Evolutionary conservation across 139 green algal genomes (phyloP), one percentile per base, ranked within the genome.

Genomic region (Chlamydomonas applanata): DNA sequence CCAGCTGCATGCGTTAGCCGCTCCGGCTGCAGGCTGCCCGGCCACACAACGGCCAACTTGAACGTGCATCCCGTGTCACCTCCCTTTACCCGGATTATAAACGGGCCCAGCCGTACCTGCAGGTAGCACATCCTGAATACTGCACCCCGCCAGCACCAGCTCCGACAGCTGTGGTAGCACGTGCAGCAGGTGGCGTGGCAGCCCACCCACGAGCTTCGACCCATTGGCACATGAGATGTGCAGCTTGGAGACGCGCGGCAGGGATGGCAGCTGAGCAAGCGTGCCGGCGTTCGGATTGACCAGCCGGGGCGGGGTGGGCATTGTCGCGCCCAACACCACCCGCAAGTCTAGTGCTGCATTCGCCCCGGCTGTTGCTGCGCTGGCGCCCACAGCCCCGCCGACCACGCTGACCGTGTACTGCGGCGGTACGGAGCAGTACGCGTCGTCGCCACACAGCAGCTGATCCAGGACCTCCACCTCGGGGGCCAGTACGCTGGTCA

Each of bases 391-490:
- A n/a, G n/a, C n/a, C 4, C 29, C 4, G n/a, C 61, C 32, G 4
- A 69, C 61, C 61, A 45, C 44, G 45, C 5, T 53, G 16, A 68
- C 69, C 3, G 56, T 30, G 65, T 82, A 78, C 2, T 67, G 61
- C 3, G 77, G 57, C 30, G 70, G 61, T 13, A 32, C 19, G 3
- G 24, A 29, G 72, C 80, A 85, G 67, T 82, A 85, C 2, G 63
- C 45, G 0, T 1, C 35, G 29, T 74, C 67, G 25, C 80, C 75
- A 49, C 80, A 85, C 36, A 85, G 52, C 67, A 85, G 49, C 25
- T 44, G 35, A 52, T 85, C 80, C 30, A 85, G 67, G 5, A 57
- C 44, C 29, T 82, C 75, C 20, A 80, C 70, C 63, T 80, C 75
- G 2, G 20, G 4, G 0, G 77, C 70, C 27, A 72, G 5, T 17